phyloP scores from a whole-genome alignment of 2,329 filamentous ascomycete genomes.

The Claviceps cyperi region DNA sequence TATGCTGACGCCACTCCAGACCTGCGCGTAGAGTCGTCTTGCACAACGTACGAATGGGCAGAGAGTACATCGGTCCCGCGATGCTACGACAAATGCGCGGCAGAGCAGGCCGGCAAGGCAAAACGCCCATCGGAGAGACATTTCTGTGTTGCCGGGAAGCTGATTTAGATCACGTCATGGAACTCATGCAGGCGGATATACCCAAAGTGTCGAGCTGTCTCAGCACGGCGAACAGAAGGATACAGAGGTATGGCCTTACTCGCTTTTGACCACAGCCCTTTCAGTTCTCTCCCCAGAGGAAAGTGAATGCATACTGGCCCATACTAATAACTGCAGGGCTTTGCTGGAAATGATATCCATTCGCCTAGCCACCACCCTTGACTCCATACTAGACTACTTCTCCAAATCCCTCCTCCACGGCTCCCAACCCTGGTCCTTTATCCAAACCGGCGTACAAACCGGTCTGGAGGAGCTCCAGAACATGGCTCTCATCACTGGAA shows the following conservation, averaged over 20 bases:
- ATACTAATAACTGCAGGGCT: conserved; percentile 30
- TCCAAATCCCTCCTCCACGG: conserved; percentile 51
- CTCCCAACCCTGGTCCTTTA: conserved; percentile 33
- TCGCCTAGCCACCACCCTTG: conserved; percentile 48
- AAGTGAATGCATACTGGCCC: not conserved
- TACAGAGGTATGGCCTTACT: conserved; percentile 39
- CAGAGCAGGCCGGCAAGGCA: conserved; percentile 63
- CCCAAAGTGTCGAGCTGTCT: conserved; percentile 57
- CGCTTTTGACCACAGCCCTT: too few relatives aligned
- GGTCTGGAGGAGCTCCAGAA: conserved; percentile 43
- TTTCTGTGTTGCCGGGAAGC: conserved; percentile 57
- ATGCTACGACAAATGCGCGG: conserved; percentile 75
- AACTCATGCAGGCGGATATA: conserved; percentile 58
- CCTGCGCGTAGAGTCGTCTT: conserved; percentile 60
- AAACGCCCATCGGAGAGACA: conserved; percentile 63
- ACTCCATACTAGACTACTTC: conserved; percentile 54
- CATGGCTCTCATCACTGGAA: conserved; percentile 39
- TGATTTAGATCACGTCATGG: conserved; percentile 55
- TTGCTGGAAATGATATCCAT: conserved; percentile 58
- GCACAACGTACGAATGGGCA: conserved; percentile 61
- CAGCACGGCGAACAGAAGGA: conserved; percentile 48
- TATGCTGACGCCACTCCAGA: conserved; percentile 13
- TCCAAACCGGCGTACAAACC: conserved; percentile 39
- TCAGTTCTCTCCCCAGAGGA: not conserved
- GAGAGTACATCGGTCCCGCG: conserved; percentile 60